A percentile compares a stretch with the other conserved stretches of the same genome.
Conservation (phyloP, 1,284 basidiomycete species). For the Irpex lacteus region DNA sequence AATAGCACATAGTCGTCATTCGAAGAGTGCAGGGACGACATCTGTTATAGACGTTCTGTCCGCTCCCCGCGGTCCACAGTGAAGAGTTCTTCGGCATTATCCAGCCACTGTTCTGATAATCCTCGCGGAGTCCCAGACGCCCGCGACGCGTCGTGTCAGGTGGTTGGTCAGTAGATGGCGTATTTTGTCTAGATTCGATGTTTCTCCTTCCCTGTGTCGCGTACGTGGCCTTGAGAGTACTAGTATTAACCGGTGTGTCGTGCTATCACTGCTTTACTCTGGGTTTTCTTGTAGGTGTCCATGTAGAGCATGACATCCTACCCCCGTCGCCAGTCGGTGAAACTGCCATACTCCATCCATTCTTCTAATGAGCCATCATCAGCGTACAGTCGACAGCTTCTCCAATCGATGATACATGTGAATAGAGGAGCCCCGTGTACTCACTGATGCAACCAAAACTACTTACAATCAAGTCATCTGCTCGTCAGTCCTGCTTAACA, state of each 20-base stretch:
- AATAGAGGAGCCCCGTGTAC: background rate
- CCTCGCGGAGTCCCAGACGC: background rate
- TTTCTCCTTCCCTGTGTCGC: background rate
- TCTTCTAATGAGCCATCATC: background rate
- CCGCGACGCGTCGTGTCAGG: background rate
- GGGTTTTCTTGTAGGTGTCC: background rate
- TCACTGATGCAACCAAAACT: background rate
- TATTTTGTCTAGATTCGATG: background rate
- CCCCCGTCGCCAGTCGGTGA: background rate
- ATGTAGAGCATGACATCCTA: background rate
- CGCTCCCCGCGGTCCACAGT: background rate
- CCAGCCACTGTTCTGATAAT: background rate
- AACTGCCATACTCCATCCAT: background rate
- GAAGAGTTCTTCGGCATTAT: background rate
- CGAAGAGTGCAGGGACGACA: background rate
- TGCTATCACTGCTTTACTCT: background rate
- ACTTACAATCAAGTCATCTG: background rate
- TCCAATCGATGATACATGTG: background rate
- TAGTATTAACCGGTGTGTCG: background rate
- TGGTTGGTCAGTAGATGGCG: background rate
- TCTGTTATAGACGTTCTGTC: background rate
- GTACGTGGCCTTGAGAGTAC: background rate
- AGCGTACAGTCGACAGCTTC: background rate
- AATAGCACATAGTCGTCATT: background rate
- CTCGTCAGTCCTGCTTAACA: background rate